Conservation (phyloP, 306 rosid species). For the Pterocarpus macrocarpus region DNA sequence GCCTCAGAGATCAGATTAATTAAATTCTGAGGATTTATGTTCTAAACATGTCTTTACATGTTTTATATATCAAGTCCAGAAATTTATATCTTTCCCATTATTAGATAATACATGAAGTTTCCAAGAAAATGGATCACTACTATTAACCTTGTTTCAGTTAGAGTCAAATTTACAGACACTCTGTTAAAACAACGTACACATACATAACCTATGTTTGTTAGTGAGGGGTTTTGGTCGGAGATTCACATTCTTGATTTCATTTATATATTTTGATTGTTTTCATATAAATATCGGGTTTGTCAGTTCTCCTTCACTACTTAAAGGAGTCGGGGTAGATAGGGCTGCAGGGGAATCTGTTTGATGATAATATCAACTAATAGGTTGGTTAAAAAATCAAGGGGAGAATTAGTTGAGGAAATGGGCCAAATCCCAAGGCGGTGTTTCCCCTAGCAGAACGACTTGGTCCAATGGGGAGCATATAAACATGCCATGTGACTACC, state of each 20-base stretch:
- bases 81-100: background rate
- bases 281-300: background rate
- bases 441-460: constrained; percentile 68
- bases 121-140: constrained; percentile 45
- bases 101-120: constrained; percentile 37
- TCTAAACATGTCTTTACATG: constrained; percentile 40
- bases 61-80: background rate
- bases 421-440: constrained; percentile 55
- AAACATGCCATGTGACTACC: constrained; percentile 86
- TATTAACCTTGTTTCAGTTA: constrained; percentile 16
- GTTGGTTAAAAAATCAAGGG: constrained; percentile 23
- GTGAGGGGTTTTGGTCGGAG: background rate
- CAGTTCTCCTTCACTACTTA: constrained; percentile 2
- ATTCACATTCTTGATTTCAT: background rate
- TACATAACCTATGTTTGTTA: too few relatives aligned
- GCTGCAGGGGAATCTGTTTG: background rate
- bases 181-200: background rate
- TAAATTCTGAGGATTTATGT: constrained; percentile 30
- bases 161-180: constrained; percentile 4
- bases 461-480: constrained; percentile 58
- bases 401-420: constrained; percentile 44
- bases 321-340: background rate
- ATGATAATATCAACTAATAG: background rate
- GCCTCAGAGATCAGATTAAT: constrained; percentile 26
- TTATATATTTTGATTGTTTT: constrained; percentile 4